Base-by-base conservation (phyloP, 441 rosid genomes). In the Biscutella laevigata region DNA sequence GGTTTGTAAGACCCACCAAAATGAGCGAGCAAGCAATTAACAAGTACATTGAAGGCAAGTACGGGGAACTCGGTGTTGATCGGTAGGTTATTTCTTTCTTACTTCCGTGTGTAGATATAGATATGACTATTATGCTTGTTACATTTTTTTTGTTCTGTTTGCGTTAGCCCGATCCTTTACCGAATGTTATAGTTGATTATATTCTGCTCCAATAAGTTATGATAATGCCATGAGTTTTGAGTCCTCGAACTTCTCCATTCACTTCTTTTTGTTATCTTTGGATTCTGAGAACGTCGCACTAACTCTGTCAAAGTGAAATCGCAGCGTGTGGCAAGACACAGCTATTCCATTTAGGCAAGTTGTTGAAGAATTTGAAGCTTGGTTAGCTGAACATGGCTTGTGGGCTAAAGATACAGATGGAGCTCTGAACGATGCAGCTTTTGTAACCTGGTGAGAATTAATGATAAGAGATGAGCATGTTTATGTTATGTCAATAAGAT, bases 321-420 rank as follows among this genome's bases (percentile, higher is more conserved):
- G 68, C 79, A 91, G 98, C 14, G 95, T 91, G 29, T 91, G 95
- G 98, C 96, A 91, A 71, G 96, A 84, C 61, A 91, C 94, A 7
- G 95, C 98, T 59, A 64, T 81, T 49, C 77, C 90, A 53, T 91
- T 91, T 72, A 64, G 57, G 59, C 92, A 81, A 66, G 94, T 80
- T 62, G 66, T 84, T 59, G 73, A 72, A 22, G 80, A 87, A 53
- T 91, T 91, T 76, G 98, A 91, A 75, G 73, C 66, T 51, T 91
- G 98, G 96, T 72, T 91, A 76, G 70, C 42, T 53, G 63, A 72
- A 34, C 92, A 83, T 70, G 41, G 44, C 50, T 64, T 87, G 67
- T 87, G 94, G 94, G 73, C 35, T 57, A 74, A 72, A 66, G 72
- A 73, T 42, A 60, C 29, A 29, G 75, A 65, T n/a, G 76, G 83